Evolutionary conservation across 305 asterid genomes (phyloP), one percentile per base, ranked within the genome.

Genomic region (Fraxinus albicans): DNA sequence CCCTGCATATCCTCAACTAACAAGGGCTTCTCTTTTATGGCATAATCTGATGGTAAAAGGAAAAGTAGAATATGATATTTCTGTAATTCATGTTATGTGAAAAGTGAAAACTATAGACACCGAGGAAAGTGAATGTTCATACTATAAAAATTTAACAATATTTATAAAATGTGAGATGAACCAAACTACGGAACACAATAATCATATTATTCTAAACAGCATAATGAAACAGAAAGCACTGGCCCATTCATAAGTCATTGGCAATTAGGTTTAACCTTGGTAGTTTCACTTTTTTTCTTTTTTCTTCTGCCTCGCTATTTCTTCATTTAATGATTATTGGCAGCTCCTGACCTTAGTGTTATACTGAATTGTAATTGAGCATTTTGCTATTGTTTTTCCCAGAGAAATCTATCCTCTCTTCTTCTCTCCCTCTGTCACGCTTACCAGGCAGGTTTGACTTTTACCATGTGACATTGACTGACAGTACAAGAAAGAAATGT

Each of bases 1-100:
- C 98, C 99, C 86, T 90, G 93, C 98, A 96, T 96, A 84, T 94
- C 98, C 89, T 90, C 96, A 53, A 70, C 94, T 90, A 93, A 84
- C 90, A 86, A 87, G 83, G 98, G 98, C 87, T 89, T 93, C 97
- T 96, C 98, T 88, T 92, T 93, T 80, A 95, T 92, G 42, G 97
- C 93, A 89, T 96, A 96, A 88, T 96, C 99, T 94, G 93, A 80
- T 79, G 73, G 38, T 6, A 78, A 69, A 78, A 38, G 77, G 73
- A 81, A 31, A 34, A 65, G 77, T 31, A 31, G 8, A 77, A 65
- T 10, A 42, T 40, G 55, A 78, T 58, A 27, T 53, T 78, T 29
- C 79, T 1, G 29, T 58, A 80, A 70, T 40, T 74, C 70, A 69
- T 40, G 36, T 10, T 44, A 44, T 44, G 17, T 44, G 77, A 40